Conservation (phyloP, 2,329 filamentous ascomycete species). For the Fusarium dlaminii region DNA sequence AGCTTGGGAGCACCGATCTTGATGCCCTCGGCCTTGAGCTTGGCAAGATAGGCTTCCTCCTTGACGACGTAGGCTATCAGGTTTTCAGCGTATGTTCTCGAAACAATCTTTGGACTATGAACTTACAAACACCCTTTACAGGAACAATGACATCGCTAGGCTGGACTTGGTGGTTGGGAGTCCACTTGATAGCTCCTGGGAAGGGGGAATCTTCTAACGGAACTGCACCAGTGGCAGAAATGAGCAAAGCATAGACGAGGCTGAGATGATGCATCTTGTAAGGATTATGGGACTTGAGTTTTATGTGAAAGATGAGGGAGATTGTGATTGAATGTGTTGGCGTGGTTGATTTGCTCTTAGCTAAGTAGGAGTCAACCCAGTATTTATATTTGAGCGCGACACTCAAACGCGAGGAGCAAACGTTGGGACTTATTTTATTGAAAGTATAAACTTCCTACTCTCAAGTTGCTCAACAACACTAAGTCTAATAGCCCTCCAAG, state of each 20-base stretch:
- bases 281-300: background rate
- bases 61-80: background rate
- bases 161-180: background rate
- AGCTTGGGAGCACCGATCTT: background rate
- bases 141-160: background rate
- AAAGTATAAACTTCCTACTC: background rate
- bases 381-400: background rate
- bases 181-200: background rate
- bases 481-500: background rate
- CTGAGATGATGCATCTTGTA: background rate
- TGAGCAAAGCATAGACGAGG: background rate
- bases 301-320: background rate
- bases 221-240: background rate
- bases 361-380: background rate
- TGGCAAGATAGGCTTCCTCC: background rate
- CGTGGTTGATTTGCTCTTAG: background rate
- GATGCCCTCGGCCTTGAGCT: background rate
- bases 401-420: background rate
- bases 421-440: background rate
- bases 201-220: background rate
- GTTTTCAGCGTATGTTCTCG: background rate
- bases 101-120: rapidly evolving
- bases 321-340: background rate
- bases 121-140: background rate
- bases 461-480: background rate